Evolutionary conservation across 768 basidiomycete species (phyloP), one percentile per base, ranked within the genome.

Genomic region (Baorangia bicolor): DNA sequence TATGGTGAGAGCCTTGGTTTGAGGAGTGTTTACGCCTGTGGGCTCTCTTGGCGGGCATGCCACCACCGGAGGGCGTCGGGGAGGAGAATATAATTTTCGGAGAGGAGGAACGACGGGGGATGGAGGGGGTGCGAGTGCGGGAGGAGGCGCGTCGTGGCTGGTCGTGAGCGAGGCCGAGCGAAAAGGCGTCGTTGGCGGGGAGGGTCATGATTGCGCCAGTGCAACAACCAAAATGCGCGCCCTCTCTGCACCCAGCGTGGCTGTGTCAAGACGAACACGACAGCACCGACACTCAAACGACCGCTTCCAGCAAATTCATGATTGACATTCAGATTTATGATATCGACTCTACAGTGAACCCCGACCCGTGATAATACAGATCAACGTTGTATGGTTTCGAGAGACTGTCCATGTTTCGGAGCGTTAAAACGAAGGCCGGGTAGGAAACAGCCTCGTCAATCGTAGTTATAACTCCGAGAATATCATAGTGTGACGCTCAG

Each of bases 381-480:
- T 49, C 61, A 62, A 55, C 65, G 85, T 78, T 86, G 80, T 83
- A 72, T 76, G 81, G 85, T 85, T 81, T 81, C 70, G 76, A 77
- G 78, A 79, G 77, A 61, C 69, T 45, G 46, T 85, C 70, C 58
- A 79, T 90, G 49, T 92, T 66, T 83, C 87, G 90, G 83, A 87
- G 84, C 74, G 76, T 89, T 91, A 90, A 90, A 90, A 88, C 88
- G 81, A 84, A 75, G 71, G 79, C 75, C 81, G 81, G 77, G 87
- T 90, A 67, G 81, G 76, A 34, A 31, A 64, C 68, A 64, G 74
- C 77, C 81, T 78, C 85, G 82, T 78, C 82, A 72, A 78, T 78
- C 85, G 90, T 89, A 92, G 89, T 91, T 90, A 91, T 92, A 80
- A 80, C 85, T 81, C 87, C 87, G 86, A 82, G 74, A 52, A 42